Evolutionary conservation across 768 basidiomycete species (phyloP), one percentile per base, ranked within the genome.

Genomic region (Imleria badia): DNA sequence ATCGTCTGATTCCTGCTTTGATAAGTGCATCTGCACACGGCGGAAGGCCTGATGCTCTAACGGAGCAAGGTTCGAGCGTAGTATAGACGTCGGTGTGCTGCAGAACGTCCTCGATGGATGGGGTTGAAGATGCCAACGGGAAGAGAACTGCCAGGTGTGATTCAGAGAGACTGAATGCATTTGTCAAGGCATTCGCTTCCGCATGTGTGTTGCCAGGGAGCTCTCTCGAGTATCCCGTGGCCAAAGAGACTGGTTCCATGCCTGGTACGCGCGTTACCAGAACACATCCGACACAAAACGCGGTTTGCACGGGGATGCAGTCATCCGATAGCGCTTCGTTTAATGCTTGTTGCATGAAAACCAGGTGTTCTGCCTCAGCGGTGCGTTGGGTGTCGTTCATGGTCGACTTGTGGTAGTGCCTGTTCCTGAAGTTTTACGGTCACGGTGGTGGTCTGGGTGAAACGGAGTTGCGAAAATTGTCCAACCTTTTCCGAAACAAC

Each of bases 181-280:
- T 97, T 39, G 81, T 67, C 49, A 99, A 74, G 2, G 95, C 94
- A 68, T 96, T 96, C 22, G 94, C 93, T 75, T 99, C 96, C 12
- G 95, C 96, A 69, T 99, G 96, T 4, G 96, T 98, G 67, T 98
- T 98, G 49, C 95, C 96, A 5, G 83, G 77, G 0, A 98, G 78
- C 67, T 98, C 94, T 64, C 97, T 81, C 23, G 95, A 98, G 73
- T 86, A 94, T 17, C 94, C 94, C 3, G 85, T 85, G 13, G 91
- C 75, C 34, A 98, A 71, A 42, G 89, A 72, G 51, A 84, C 72
- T 5, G 84, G 76, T 14, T 65, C 38, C 39, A 65, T 62, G 42
- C 67, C 59, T 17, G 84, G 79, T 52, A 72, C 71, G 41, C 73
- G 75, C 19, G 76, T 74, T 4, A 84, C 81, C 48, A 96, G 72